Evolutionary conservation across 176 grass and related monocot genomes (phyloP).

Genomic region (maize (Zea mays)): Zm-B73-REFERENCE-NAM-5.0 NC_050096.1:303703501-303704000

Average conservation of each 20-base stretch:
- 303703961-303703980: constrained; percentile 58
- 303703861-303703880: constrained; percentile 70
- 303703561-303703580: constrained; percentile 46
- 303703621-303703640: no score
- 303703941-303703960: constrained; percentile 70
- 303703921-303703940: constrained; percentile 70
- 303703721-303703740: neutral
- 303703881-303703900: constrained; percentile 50
- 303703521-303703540: constrained; percentile 5
- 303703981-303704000: neutral
- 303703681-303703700: no score
- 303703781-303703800: neutral
- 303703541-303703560: neutral
- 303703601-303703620: constrained; percentile 10
- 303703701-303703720: neutral
- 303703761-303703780: neutral
- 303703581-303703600: neutral
- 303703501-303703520: constrained; percentile 30
- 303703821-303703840: constrained; percentile 35
- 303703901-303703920: constrained; percentile 50
- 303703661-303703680: neutral
- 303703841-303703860: constrained; percentile 64
- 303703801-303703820: neutral
- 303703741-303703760: constrained; percentile 2
- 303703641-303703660: neutral